These are phyloP conservation scores for Yamadazyma sp. DNA, from an alignment of 1,139 yeast species.

Conservation along the genomic window DNA sequence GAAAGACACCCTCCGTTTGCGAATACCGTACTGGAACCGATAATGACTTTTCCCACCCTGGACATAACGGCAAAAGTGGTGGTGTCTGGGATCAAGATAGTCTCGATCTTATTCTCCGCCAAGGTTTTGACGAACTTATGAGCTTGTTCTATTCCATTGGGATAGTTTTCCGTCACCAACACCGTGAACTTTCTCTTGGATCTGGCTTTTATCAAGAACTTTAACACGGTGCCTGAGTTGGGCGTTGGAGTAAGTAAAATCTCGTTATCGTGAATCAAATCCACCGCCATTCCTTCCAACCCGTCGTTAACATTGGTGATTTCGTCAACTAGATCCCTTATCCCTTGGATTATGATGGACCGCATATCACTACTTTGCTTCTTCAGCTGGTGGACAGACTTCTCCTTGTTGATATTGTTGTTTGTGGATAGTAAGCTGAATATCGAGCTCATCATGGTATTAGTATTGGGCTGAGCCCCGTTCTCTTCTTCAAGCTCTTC, in stretches of 20 bases:
- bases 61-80: slow-evolving; percentile 96
- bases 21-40: slow-evolving; percentile 88
- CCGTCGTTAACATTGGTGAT: slow-evolving; percentile 88
- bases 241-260: slow-evolving; percentile 92
- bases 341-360: slow-evolving; percentile 90
- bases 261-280: slow-evolving; percentile 93
- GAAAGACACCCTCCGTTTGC: slow-evolving; percentile 96
- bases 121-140: slow-evolving; percentile 78
- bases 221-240: slow-evolving; percentile 82
- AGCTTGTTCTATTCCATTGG: slow-evolving; percentile 76
- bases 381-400: slow-evolving; percentile 31
- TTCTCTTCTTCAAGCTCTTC: slow-evolving; percentile 33
- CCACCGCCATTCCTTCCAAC: slow-evolving; percentile 85
- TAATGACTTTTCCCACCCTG: slow-evolving; percentile 91
- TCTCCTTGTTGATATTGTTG: slow-evolving; percentile 23
- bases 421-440: slow-evolving; percentile 75
- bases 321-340: slow-evolving; percentile 90
- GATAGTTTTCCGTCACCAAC: slow-evolving; percentile 87
- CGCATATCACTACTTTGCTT: slow-evolving; percentile 65
- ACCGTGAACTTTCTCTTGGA: slow-evolving; percentile 90
- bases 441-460: slow-evolving; percentile 77
- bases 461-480: slow-evolving; percentile 20
- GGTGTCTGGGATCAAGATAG: slow-evolving; percentile 89
- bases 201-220: slow-evolving; percentile 83
- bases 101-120: slow-evolving; percentile 83